phyloP scores from a whole-genome alignment of 352 stramenopile species.

The Pythium aristosporum region DNA sequence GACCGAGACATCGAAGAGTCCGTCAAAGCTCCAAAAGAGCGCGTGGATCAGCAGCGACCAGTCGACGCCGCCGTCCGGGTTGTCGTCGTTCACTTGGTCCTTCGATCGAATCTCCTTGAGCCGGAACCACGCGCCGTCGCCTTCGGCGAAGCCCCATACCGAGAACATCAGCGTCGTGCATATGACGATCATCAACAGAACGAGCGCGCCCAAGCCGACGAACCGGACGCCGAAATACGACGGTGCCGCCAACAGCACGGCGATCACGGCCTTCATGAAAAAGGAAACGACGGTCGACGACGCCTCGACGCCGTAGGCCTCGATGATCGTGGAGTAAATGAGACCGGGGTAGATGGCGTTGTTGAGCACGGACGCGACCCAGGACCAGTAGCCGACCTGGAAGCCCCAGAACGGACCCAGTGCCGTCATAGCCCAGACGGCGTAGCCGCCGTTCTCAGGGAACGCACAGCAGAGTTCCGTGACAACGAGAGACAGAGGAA shows the following conservation, averaged over 20 bases:
- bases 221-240: slow-evolving; percentile 37
- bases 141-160: slow-evolving; percentile 34
- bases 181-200: slow-evolving; percentile 32
- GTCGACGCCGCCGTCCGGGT: slow-evolving; percentile 26
- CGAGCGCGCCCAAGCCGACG: slow-evolving; percentile 29
- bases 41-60: slow-evolving; percentile 89
- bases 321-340: slow-evolving; percentile 15
- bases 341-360: slow-evolving; percentile 60
- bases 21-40: slow-evolving; percentile 94
- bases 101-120: slow-evolving; percentile 3
- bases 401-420: slow-evolving; percentile 84
- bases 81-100: neutral
- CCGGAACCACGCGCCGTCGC: slow-evolving; percentile 36
- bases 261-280: slow-evolving; percentile 39
- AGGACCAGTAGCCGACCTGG: slow-evolving; percentile 69
- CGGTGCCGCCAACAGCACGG: slow-evolving; percentile 35
- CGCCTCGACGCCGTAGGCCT: slow-evolving; percentile 31
- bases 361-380: slow-evolving; percentile 62
- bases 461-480: slow-evolving; percentile 73
- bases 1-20: slow-evolving; percentile 78
- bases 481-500: slow-evolving; percentile 51
- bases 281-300: slow-evolving; percentile 27
- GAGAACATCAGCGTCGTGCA: slow-evolving; percentile 40
- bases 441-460: slow-evolving; percentile 76
- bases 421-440: slow-evolving; percentile 86